Evolutionary conservation across 1,139 yeast species (phyloP), one percentile per base, ranked within the genome.

Genomic region (Candida smagusa): DNA sequence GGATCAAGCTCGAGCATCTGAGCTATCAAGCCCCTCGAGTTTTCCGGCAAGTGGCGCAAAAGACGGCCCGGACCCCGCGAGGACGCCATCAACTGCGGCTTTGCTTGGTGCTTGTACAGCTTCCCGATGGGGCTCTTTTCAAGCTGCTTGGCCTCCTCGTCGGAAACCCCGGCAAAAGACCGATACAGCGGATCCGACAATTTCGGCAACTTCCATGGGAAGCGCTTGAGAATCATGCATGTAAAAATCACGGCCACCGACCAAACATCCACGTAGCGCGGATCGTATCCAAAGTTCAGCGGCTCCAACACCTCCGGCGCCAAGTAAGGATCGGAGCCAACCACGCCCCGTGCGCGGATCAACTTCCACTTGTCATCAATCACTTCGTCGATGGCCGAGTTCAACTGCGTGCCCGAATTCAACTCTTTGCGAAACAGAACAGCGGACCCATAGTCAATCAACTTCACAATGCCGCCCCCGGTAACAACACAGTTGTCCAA

Each of bases 121-220:
- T 19, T 31, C 11, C 34, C 36, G 6, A 22, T 38, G 3, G 38
- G 38, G 33, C 35, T 31, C 12, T 38, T 32, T 19, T 35, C 38
- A 29, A 35, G 29, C 12, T 30, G 26, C 27, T 30, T 31, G 9
- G 39, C 42, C 6, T 36, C 40, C 27, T 40, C 43, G 28, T 41
- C 46, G 5, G 45, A 21, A 25, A 41, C 35, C 6, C 54, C 59
- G 51, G 69, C 65, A 63, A 60, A 60, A 54, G 71, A 58, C 56
- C 74, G 52, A 66, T 61, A 65, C 53, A 81, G 73, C 26, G 76
- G 74, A 51, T 83, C 89, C 12, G 72, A 61, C 24, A 63, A 59
- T 47, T 77, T 76, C 22, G 92, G 90, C 6, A 81, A 70, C 51
- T 83, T 83, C 94, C 94, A 84, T 1, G 94, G 94, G 57, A 84